These are phyloP conservation scores for Xanthoconium separans DNA, from an alignment of 1,284 basidiomycete species.

Conservation along the genomic window DNA sequence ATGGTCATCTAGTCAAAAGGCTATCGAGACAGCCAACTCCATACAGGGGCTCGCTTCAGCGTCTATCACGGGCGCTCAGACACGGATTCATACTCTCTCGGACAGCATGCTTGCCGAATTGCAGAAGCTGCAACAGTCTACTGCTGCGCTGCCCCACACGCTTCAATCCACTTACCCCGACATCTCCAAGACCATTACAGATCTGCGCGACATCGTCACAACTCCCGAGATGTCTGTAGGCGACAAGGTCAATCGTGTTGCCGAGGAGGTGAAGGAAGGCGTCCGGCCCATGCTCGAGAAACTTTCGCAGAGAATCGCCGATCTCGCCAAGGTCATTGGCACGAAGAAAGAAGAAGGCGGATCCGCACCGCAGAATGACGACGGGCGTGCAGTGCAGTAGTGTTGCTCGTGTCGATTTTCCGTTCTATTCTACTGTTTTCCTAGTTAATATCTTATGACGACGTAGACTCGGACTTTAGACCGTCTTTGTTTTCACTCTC, in stretches of 20 bases:
- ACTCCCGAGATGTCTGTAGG: constrained; percentile 53
- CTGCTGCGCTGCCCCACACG: constrained; percentile 52
- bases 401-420: not conserved
- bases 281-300: constrained; percentile 57
- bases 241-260: constrained; percentile 58
- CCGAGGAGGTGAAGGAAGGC: constrained; percentile 55
- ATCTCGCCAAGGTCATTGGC: constrained; percentile 26
- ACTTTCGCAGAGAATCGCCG: constrained; percentile 27
- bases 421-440: constrained; percentile 14
- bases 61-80: constrained; percentile 49
- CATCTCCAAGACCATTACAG: constrained; percentile 47
- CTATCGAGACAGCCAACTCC: constrained; percentile 62
- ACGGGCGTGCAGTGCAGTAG: constrained; percentile 13
- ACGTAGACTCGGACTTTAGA: constrained; percentile 33
- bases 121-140: constrained; percentile 61
- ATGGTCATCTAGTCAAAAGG: constrained; percentile 52
- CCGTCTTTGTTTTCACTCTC: constrained; percentile 9
- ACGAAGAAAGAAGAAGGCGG: constrained; percentile 29
- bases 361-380: constrained; percentile 6
- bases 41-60: constrained; percentile 58
- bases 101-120: constrained; percentile 64
- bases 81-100: constrained; percentile 54
- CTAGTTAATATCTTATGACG: constrained; percentile 18
- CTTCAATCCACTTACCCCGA: constrained; percentile 53
- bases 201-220: constrained; percentile 52